These are phyloP conservation scores for Clavispora fructus DNA, from an alignment of 805 yeast species.

Conservation along the genomic window DNA sequence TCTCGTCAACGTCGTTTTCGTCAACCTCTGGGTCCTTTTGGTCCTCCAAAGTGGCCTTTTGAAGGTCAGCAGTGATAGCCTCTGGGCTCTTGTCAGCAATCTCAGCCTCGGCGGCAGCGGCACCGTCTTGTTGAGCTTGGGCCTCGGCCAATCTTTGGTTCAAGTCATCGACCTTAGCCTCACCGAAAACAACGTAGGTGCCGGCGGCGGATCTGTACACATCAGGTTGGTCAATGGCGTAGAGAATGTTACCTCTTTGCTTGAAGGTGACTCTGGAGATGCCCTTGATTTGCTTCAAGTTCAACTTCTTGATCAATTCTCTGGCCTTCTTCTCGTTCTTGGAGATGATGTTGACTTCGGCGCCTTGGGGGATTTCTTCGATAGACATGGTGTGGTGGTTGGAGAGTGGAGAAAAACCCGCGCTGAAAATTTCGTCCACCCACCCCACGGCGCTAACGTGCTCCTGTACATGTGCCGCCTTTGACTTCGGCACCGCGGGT, in stretches of 20 bases:
- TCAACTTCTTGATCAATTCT: constrained; percentile 80
- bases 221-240: constrained; percentile 89
- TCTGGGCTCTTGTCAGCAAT: constrained; percentile 59
- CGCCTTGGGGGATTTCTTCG: constrained; percentile 74
- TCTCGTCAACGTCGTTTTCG: constrained; percentile 74
- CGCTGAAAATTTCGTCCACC: neutral
- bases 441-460: neutral
- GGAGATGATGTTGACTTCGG: constrained; percentile 74
- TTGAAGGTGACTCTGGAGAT: constrained; percentile 93
- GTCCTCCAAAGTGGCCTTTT: constrained; percentile 55
- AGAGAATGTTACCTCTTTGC: constrained; percentile 85
- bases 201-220: constrained; percentile 93
- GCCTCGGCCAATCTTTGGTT: constrained; percentile 81
- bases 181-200: constrained; percentile 95
- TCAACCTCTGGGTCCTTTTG: constrained; percentile 44
- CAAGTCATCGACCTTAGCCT: constrained; percentile 93
- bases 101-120: constrained; percentile 34
- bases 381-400: constrained; percentile 30
- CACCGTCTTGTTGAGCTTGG: constrained; percentile 65
- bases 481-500: neutral
- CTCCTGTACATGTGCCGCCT: neutral
- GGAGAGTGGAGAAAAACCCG: neutral
- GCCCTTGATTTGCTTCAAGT: constrained; percentile 86
- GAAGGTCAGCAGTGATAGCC: constrained; percentile 77
- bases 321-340: constrained; percentile 96